These are phyloP conservation scores for Coemansia sp. DNA, from an alignment of 192 early-diverging fungal species.

Conservation along the genomic window DNA sequence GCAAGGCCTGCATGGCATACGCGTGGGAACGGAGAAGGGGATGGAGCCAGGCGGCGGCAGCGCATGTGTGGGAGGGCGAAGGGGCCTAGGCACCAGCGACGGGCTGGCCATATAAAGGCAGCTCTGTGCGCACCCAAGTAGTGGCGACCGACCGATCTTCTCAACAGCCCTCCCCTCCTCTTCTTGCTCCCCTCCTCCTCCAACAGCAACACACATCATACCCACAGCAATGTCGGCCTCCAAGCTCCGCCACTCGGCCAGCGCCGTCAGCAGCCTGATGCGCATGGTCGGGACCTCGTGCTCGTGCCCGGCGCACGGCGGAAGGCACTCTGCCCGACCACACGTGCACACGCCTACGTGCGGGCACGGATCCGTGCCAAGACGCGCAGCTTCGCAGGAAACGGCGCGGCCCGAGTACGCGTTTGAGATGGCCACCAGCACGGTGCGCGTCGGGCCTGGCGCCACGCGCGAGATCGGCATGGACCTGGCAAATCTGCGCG, in stretches of 20 bases:
- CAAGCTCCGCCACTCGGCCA: conserved; percentile 19
- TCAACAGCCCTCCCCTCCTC: no score
- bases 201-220: not conserved
- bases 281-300: conserved; percentile 50
- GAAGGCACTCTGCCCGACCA: not conserved
- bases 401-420: conserved; percentile 58
- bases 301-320: conserved; percentile 46
- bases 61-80: no score
- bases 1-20: no score
- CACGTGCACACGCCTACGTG: conserved; percentile 18
- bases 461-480: conserved; percentile 82
- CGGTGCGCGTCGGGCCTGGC: conserved; percentile 80
- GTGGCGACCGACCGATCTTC: no score
- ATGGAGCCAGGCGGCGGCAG: no score
- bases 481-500: conserved; percentile 74
- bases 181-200: not conserved
- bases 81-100: no score
- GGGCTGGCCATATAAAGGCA: no score
- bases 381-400: conserved; percentile 20
- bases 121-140: no score
- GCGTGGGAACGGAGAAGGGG: no score
- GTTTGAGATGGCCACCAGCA: conserved; percentile 86
- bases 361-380: conserved; percentile 5
- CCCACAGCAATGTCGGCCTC: not conserved
- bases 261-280: conserved; percentile 46